These are phyloP conservation scores for Sporobolomyces pararoseus DNA, from an alignment of 768 basidiomycete species.

Conservation along the genomic window DNA sequence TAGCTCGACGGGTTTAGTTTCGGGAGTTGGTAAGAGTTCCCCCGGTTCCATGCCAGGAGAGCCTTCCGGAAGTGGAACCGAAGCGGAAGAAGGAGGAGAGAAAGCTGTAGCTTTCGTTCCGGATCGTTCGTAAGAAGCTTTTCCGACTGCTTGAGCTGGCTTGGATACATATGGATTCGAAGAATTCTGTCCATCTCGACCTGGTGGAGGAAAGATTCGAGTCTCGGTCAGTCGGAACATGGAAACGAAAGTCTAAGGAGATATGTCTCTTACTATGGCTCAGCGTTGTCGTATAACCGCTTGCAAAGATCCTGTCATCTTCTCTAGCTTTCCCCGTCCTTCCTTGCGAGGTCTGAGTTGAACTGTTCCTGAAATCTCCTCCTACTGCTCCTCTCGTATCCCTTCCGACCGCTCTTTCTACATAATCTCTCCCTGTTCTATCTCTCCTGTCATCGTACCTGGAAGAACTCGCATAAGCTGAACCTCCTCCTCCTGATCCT, in stretches of 20 bases:
- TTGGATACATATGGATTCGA: too few species aligned
- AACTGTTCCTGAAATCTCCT: neutral
- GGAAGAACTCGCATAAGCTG: neutral
- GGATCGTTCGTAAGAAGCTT: constrained; percentile 19
- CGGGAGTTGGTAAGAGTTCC: neutral
- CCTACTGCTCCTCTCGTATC: neutral
- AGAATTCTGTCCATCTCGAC: neutral
- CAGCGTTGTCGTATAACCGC: too few species aligned
- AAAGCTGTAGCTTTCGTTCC: neutral
- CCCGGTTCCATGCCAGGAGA: constrained; percentile 6
- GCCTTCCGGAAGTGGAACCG: neutral
- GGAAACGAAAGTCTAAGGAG: too few species aligned
- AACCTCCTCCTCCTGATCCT: too few species aligned
- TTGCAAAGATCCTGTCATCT: neutral
- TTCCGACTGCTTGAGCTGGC: neutral
- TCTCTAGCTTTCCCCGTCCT: neutral
- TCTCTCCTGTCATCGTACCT: constrained; percentile 9
- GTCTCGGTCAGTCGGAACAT: too few species aligned
- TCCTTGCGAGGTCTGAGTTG: too few species aligned
- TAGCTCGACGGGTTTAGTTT: neutral
- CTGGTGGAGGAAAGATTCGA: neutral
- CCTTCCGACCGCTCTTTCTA: neutral
- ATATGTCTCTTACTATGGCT: too few species aligned
- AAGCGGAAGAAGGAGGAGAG: neutral
- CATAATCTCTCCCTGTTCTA: neutral